These are phyloP conservation scores for Irpex rosettiformis DNA, from an alignment of 1,284 basidiomycete species.

Conservation along the genomic window DNA sequence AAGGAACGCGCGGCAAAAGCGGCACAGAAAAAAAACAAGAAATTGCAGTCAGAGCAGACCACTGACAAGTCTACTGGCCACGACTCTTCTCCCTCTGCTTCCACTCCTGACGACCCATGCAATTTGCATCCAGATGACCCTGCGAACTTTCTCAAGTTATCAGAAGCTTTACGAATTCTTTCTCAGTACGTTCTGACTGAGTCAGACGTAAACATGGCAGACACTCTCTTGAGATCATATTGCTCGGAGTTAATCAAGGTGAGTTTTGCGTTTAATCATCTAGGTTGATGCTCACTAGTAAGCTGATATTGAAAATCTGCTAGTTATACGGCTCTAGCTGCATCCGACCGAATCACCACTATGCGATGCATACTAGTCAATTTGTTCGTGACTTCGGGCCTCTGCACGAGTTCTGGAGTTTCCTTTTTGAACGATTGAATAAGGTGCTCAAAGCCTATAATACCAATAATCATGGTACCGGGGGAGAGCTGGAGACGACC, in stretches of 20 bases:
- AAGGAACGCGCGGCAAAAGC: background rate
- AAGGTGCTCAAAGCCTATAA: constrained; percentile 34
- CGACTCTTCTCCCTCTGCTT: background rate
- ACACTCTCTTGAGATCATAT: constrained; percentile 22
- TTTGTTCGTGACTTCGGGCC: constrained; percentile 31
- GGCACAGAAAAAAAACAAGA: background rate
- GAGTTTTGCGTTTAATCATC: background rate
- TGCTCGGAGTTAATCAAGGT: constrained; percentile 20
- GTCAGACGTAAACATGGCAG: constrained; percentile 15
- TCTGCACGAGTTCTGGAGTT: constrained; percentile 34
- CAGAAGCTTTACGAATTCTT: constrained; percentile 17
- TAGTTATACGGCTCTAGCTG: constrained; percentile 26
- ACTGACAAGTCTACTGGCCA: background rate
- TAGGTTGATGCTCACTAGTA: background rate
- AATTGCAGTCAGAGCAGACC: background rate
- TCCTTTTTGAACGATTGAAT: constrained; percentile 35
- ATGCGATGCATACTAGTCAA: constrained; percentile 24
- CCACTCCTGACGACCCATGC: constrained; percentile 1
- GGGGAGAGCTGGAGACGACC: constrained; percentile 30
- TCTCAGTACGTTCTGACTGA: constrained; percentile 14
- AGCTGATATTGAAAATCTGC: background rate
- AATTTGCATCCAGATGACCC: constrained; percentile 24
- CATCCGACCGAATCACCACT: constrained; percentile 32
- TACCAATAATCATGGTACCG: constrained; percentile 26
- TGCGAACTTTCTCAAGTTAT: constrained; percentile 25